Percentiles rank a stretch among this genome's conserved stretches.
Evolutionary conservation across 2,329 filamentous ascomycete species (phyloP).

Genomic region (Ceratocystis albifundus): DNA sequence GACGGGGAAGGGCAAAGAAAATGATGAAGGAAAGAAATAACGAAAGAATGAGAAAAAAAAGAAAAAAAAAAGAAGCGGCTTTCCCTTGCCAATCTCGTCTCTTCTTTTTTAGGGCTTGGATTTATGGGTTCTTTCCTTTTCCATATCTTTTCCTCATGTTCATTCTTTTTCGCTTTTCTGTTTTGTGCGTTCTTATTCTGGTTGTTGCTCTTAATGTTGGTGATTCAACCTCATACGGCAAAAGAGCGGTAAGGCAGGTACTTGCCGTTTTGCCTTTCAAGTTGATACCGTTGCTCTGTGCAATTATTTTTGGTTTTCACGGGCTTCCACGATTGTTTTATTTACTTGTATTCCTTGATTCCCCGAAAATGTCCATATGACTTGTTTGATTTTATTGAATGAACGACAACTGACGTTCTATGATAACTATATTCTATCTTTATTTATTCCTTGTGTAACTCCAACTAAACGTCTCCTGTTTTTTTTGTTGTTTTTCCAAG

Average conservation of each 20-base stretch:
- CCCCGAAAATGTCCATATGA: neutral
- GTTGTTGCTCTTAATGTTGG: neutral
- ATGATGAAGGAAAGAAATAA: too few species aligned
- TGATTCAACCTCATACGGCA: conserved; percentile 13
- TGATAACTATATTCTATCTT: conserved; percentile 14
- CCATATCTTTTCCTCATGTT: neutral
- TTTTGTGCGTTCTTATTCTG: conserved; percentile 3
- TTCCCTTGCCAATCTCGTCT: neutral
- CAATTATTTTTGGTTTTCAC: neutral
- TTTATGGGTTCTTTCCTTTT: neutral
- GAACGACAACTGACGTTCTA: neutral
- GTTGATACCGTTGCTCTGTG: neutral
- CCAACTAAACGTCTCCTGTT: neutral
- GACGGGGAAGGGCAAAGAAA: neutral
- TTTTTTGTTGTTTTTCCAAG: neutral
- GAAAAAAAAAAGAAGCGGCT: neutral
- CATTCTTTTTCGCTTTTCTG: neutral
- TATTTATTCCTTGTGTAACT: neutral
- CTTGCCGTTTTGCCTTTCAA: neutral
- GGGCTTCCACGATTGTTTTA: neutral
- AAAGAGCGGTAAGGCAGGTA: neutral
- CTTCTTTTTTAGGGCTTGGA: conserved; percentile 3
- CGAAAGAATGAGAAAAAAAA: too few species aligned
- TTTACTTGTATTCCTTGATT: neutral
- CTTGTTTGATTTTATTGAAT: neutral